Percentiles rank a stretch among this genome's conserved stretches.
These are phyloP conservation scores for Arachnopeziza araneosa DNA, from an alignment of 2,329 filamentous ascomycete genomes.

Conservation along the genomic window DNA sequence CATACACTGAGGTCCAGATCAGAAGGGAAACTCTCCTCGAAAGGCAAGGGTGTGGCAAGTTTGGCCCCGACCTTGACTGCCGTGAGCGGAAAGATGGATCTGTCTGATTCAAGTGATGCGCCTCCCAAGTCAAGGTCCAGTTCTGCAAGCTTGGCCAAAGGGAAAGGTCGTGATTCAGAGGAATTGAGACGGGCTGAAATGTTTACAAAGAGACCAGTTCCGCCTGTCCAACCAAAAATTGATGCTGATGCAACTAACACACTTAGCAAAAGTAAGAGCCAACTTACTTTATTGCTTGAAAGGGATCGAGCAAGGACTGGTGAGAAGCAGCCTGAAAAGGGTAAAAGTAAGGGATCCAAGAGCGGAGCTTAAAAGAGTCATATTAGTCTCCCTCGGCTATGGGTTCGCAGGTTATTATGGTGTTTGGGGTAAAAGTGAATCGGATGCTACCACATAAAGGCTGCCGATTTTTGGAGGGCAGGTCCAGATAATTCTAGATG, in stretches of 20 bases:
- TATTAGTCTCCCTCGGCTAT: neutral
- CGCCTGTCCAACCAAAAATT: constrained; percentile 7
- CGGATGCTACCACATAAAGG: neutral
- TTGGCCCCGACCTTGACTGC: constrained; percentile 23
- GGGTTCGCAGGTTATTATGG: neutral
- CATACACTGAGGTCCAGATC: constrained; percentile 8
- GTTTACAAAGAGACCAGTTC: constrained; percentile 25
- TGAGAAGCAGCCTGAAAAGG: constrained; percentile 19
- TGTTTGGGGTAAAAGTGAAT: neutral
- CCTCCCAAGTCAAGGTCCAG: neutral
- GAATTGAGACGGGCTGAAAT: constrained; percentile 12
- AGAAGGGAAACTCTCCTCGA: constrained; percentile 3
- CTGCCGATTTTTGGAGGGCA: neutral
- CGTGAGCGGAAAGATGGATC: constrained; percentile 20
- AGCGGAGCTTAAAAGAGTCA: neutral
- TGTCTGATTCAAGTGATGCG: constrained; percentile 3
- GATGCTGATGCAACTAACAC: constrained; percentile 27
- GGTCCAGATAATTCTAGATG: neutral
- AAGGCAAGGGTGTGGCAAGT: constrained; percentile 21
- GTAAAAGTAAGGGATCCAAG: neutral
- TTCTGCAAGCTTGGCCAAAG: constrained; percentile 11
- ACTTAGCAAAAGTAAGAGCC: constrained; percentile 55
- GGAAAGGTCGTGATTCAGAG: constrained; percentile 21
- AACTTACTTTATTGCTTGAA: constrained; percentile 52
- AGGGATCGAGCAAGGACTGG: constrained; percentile 40